These are phyloP conservation scores for Aspergillus pseudoviridinutans DNA, from an alignment of 2,329 filamentous ascomycete species.

Conservation along the genomic window DNA sequence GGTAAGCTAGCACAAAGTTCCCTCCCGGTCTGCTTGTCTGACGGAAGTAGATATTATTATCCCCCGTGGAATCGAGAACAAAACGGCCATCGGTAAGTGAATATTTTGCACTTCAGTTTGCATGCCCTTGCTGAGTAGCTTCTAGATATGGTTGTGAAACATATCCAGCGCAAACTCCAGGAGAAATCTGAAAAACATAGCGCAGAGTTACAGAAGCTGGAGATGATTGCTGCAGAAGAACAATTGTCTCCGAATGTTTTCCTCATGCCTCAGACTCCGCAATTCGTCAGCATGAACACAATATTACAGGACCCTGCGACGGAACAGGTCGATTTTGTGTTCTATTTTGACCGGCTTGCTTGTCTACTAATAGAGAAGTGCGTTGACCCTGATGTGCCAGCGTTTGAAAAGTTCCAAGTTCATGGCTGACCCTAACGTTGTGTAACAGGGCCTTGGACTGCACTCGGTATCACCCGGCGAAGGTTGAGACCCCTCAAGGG, in stretches of 20 bases:
- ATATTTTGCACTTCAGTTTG: neutral
- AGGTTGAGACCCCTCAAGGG: slow-evolving; percentile 68
- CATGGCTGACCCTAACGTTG: slow-evolving; percentile 1
- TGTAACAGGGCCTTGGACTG: slow-evolving; percentile 66
- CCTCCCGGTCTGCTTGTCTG: slow-evolving; percentile 1
- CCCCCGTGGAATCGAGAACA: slow-evolving; percentile 89
- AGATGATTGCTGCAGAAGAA: slow-evolving; percentile 65
- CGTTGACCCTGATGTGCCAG: neutral
- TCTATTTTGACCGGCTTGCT: slow-evolving; percentile 90
- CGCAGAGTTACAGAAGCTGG: slow-evolving; percentile 70
- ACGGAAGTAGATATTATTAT: slow-evolving; percentile 73
- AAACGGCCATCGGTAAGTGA: slow-evolving; percentile 67
- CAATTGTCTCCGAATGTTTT: slow-evolving; percentile 72
- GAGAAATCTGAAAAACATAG: slow-evolving; percentile 83
- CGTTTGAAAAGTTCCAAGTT: neutral
- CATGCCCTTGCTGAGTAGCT: slow-evolving; percentile 2
- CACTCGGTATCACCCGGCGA: slow-evolving; percentile 61
- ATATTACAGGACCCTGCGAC: slow-evolving; percentile 80
- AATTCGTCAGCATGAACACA: slow-evolving; percentile 84
- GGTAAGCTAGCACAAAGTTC: slow-evolving; percentile 44
- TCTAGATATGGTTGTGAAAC: slow-evolving; percentile 84
- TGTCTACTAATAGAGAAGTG: slow-evolving; percentile 75
- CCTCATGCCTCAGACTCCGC: slow-evolving; percentile 70
- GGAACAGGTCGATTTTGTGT: slow-evolving; percentile 84
- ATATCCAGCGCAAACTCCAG: slow-evolving; percentile 80